A percentile compares a stretch with the other conserved stretches of the same genome.
Conservation (phyloP, 805 yeast species). For the Saccharomyces mikatae region DNA sequence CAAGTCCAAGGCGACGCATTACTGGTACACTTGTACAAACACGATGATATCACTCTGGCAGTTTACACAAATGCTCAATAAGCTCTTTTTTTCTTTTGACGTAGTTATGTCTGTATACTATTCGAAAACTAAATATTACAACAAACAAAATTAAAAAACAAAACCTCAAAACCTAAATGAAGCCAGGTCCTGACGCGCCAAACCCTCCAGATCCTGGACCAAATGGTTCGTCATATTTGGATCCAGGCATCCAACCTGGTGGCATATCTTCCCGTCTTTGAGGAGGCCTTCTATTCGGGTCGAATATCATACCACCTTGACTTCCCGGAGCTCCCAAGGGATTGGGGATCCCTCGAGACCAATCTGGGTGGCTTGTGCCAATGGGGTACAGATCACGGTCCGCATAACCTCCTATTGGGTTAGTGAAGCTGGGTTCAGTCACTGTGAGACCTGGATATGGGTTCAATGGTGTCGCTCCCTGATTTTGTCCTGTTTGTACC, state of each 20-base stretch:
- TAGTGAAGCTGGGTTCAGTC: not conserved
- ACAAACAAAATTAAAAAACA: not conserved
- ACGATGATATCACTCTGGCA: conserved; percentile 22
- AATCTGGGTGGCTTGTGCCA: conserved; percentile 24
- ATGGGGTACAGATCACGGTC: conserved; percentile 30
- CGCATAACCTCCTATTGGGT: conserved; percentile 18
- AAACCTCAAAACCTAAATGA: not conserved
- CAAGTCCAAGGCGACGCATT: conserved; percentile 14
- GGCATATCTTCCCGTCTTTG: conserved; percentile 14
- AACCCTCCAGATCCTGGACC: conserved; percentile 13
- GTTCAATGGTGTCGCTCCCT: not conserved
- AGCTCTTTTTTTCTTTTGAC: not conserved
- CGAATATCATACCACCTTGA: conserved; percentile 29
- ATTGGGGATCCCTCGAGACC: conserved; percentile 5
- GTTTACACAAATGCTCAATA: conserved; percentile 12
- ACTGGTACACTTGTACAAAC: conserved; percentile 20
- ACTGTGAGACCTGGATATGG: conserved; percentile 6
- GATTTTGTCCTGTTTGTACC: not conserved
- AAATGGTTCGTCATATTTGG: conserved; percentile 30
- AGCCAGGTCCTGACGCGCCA: conserved; percentile 5
- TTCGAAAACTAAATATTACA: not conserved
- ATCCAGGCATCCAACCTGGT: conserved; percentile 28
- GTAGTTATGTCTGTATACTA: not conserved
- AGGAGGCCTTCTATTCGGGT: conserved; percentile 17
- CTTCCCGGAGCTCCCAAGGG: conserved; percentile 3